Conservation (phyloP, 805 yeast species). For the Candida ipomoeae region DNA sequence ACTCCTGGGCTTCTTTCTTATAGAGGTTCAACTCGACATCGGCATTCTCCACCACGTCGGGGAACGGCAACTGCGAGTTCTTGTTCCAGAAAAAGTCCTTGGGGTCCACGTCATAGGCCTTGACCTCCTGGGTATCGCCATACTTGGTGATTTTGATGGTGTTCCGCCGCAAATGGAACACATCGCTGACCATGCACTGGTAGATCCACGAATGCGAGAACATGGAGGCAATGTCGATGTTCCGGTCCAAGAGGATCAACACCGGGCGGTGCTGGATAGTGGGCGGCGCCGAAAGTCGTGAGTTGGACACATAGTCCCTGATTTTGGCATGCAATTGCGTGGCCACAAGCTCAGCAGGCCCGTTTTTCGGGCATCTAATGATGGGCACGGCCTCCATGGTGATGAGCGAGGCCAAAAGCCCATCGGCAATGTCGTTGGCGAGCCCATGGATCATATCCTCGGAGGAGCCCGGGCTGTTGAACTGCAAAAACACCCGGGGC, state of each 20-base stretch:
- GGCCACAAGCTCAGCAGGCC: constrained; percentile 94
- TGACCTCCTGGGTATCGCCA: constrained; percentile 29
- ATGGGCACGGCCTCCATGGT: constrained; percentile 81
- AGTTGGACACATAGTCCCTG: constrained; percentile 79
- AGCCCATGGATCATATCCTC: constrained; percentile 69
- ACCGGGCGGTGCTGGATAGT: constrained; percentile 59
- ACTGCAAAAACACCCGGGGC: constrained; percentile 56
- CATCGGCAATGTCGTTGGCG: constrained; percentile 71
- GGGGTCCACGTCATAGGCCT: constrained; percentile 84
- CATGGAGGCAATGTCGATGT: constrained; percentile 88
- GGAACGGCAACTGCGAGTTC: constrained; percentile 87
- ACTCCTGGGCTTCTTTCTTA: constrained; percentile 81
- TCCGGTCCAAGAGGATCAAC: constrained; percentile 78
- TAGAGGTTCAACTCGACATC: constrained; percentile 77
- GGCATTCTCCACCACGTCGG: constrained; percentile 97
- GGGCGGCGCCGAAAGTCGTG: constrained; percentile 31
- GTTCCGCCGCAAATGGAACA: constrained; percentile 75
- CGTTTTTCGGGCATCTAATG: constrained; percentile 85
- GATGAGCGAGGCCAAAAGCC: constrained; percentile 73
- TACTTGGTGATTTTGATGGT: constrained; percentile 60
- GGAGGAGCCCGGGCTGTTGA: constrained; percentile 66
- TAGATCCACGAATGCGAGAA: constrained; percentile 97
- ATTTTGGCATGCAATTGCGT: constrained; percentile 77
- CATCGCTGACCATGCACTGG: constrained; percentile 93
- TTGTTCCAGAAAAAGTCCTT: constrained; percentile 87